Conservation (phyloP, 2,329 filamentous ascomycete genomes). For the Leptographium galeiforme region DNA sequence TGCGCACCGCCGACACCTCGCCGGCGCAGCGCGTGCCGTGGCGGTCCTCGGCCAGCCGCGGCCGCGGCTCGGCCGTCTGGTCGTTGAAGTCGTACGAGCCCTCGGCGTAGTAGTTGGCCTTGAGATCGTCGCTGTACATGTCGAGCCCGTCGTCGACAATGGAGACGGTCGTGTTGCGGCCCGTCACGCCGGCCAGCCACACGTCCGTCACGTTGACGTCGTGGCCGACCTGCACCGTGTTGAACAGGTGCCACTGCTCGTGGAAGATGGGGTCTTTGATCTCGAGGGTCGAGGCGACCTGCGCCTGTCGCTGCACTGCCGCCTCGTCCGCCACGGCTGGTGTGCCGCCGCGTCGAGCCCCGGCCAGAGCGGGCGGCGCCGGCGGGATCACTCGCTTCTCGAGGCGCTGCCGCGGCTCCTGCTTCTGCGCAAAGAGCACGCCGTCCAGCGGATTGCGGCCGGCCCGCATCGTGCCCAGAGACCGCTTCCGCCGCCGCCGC, state of each 20-base stretch:
- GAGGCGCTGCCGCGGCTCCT: conserved; percentile 35
- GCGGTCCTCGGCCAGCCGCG: conserved; percentile 68
- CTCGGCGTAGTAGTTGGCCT: conserved; percentile 82
- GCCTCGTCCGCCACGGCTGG: conserved; percentile 10
- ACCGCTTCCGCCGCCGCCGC: conserved; percentile 42
- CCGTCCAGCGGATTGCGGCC: conserved; percentile 51
- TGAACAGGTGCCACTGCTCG: conserved; percentile 93
- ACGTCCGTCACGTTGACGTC: conserved; percentile 94
- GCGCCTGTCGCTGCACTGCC: conserved; percentile 43
- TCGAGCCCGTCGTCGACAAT: conserved; percentile 95
- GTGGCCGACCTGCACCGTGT: conserved; percentile 66
- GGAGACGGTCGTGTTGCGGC: conserved; percentile 75
- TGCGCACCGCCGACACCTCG: conserved; percentile 83
- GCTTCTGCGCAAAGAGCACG: conserved; percentile 70
- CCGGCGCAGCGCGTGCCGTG: conserved; percentile 93
- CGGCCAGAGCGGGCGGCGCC: not conserved
- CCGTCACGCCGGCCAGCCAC: conserved; percentile 84
- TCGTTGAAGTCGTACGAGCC: conserved; percentile 98
- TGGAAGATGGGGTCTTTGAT: conserved; percentile 85
- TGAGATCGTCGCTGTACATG: conserved; percentile 87
- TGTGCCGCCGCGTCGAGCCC: conserved; percentile 8
- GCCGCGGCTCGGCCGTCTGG: conserved; percentile 61
- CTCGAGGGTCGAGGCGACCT: conserved; percentile 50
- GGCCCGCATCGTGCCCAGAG: conserved; percentile 18
- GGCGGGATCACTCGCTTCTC: conserved; percentile 36